Evolutionary conservation across 2,329 filamentous ascomycete species (phyloP).

Genomic region (Aaosphaeria pasadenensis): DNA sequence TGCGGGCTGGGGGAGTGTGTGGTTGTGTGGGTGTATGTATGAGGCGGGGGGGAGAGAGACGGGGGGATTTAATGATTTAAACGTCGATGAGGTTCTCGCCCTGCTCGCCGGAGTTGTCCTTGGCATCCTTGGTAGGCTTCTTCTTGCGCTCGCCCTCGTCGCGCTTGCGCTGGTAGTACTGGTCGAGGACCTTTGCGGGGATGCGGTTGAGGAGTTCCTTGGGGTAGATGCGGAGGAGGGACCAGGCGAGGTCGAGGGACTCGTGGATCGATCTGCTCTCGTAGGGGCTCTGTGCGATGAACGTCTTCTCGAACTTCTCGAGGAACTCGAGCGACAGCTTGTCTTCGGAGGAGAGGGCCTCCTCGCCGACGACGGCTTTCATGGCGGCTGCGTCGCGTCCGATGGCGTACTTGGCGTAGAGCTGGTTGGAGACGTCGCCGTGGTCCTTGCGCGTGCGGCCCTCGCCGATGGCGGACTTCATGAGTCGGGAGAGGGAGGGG

Average conservation of each 20-base stretch:
- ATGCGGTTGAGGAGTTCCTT: constrained; percentile 94
- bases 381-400: constrained; percentile 97
- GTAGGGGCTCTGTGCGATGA: constrained; percentile 89
- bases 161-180: constrained; percentile 49
- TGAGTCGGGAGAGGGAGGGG: constrained; percentile 95
- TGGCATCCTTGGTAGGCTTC: constrained; percentile 43
- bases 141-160: constrained; percentile 29
- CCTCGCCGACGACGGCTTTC: constrained; percentile 99
- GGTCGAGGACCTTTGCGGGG: constrained; percentile 52
- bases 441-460: constrained; percentile 96
- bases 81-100: constrained; percentile 40
- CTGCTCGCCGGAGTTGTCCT: constrained; percentile 40
- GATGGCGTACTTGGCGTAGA: constrained; percentile 99
- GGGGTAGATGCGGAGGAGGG: constrained; percentile 91
- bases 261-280: constrained; percentile 90
- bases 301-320: constrained; percentile 95
- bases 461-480: constrained; percentile 99
- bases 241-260: constrained; percentile 94
- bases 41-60: background rate
- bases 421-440: constrained; percentile 97
- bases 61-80: constrained; percentile 8
- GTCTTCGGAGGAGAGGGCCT: constrained; percentile 91
- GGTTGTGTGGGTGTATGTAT: no score
- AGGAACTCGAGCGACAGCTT: constrained; percentile 97
- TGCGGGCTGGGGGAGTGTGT: no score